Conservation (phyloP, 179 eudicot genomes). For the Silene coronaria region DNA sequence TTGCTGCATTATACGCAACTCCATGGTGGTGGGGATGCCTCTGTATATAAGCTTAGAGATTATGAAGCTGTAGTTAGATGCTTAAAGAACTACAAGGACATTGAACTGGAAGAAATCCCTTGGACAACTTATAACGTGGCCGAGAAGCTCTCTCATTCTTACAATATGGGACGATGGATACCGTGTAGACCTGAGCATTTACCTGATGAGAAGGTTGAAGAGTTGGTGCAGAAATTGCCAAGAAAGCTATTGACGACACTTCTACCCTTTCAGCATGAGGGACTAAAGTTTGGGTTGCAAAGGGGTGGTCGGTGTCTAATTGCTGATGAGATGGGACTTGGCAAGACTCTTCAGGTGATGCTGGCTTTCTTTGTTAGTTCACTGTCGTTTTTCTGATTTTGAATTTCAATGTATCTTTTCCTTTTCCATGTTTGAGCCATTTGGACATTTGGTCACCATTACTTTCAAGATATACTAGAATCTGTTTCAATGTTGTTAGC, state of each 20-base stretch:
- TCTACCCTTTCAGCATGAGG: conserved; percentile 85
- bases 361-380: conserved; percentile 5
- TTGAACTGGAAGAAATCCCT: conserved; percentile 84
- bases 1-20: conserved; percentile 72
- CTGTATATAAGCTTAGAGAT: conserved; percentile 69
- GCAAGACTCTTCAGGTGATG: conserved; percentile 92
- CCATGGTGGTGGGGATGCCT: conserved; percentile 65
- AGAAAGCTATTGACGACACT: conserved; percentile 46
- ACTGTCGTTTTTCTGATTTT: background rate
- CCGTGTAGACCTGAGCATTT: conserved; percentile 94
- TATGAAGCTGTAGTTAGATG: conserved; percentile 67
- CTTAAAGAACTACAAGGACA: conserved; percentile 54
- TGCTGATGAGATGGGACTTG: conserved; percentile 99
- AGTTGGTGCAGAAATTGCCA: conserved; percentile 58
- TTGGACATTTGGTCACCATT: conserved; percentile 7
- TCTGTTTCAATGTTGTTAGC: background rate
- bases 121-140: conserved; percentile 82
- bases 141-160: conserved; percentile 58
- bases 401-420: conserved; percentile 8
- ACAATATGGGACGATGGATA: conserved; percentile 51
- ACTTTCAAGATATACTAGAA: background rate
- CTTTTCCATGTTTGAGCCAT: background rate
- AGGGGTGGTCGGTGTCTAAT: conserved; percentile 97
- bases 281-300: conserved; percentile 70
- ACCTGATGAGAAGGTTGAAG: conserved; percentile 73